phyloP scores from a whole-genome alignment of 1,284 basidiomycete species.

The Agroathelia rolfsii region DNA sequence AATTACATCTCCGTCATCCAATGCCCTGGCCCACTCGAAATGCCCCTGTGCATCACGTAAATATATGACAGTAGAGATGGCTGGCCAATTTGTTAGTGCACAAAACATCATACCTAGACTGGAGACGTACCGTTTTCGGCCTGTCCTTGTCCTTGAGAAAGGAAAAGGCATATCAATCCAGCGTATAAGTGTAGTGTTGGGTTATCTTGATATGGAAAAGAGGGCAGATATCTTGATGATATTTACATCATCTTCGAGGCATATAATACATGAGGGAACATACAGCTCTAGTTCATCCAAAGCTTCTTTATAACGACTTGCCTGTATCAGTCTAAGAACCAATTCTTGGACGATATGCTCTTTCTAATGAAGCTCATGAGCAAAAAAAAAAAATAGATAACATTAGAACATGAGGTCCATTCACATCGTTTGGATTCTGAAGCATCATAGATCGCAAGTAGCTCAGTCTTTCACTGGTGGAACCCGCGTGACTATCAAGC shows the following conservation, averaged over 20 bases:
- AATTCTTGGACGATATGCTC: constrained; percentile 70
- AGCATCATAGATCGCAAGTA: constrained; percentile 61
- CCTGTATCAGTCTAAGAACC: constrained; percentile 53
- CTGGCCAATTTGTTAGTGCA: too few species aligned
- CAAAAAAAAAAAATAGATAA: constrained; percentile 4
- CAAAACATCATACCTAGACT: too few species aligned
- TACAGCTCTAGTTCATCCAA: constrained; percentile 81
- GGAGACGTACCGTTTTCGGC: background rate
- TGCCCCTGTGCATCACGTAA: constrained; percentile 53
- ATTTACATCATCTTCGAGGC: constrained; percentile 5
- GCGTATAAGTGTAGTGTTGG: constrained; percentile 74
- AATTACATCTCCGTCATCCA: constrained; percentile 52
- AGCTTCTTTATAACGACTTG: constrained; percentile 53
- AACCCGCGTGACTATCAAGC: constrained; percentile 28
- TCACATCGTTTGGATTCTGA: constrained; percentile 53
- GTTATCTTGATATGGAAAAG: constrained; percentile 78
- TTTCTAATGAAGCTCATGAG: constrained; percentile 34
- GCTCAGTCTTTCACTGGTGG: constrained; percentile 39
- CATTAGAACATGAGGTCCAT: constrained; percentile 13
- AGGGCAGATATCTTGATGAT: constrained; percentile 61
- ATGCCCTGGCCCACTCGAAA: constrained; percentile 46
- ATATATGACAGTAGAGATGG: too few species aligned
- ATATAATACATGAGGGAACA: constrained; percentile 17
- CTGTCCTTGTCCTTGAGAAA: constrained; percentile 31
- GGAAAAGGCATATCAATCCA: constrained; percentile 59